Conservation (phyloP, 192 early-diverging fungal genomes). For the Chytriomyces sp. region DNA sequence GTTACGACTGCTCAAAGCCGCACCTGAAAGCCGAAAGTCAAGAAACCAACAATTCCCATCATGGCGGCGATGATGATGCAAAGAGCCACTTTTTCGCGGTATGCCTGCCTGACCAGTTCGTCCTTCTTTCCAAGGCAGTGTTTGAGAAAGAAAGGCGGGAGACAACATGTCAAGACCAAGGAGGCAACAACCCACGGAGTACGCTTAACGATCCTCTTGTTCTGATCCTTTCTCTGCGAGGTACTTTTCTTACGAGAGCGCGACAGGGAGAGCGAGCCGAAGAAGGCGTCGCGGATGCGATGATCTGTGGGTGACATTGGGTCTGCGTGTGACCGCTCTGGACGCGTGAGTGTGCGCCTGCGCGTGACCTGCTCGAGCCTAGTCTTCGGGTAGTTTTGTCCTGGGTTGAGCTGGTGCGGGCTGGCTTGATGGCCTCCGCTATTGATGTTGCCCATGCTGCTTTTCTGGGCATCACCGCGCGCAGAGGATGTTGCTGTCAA, state of each 20-base stretch:
- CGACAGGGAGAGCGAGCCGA: slow-evolving; percentile 6
- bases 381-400: too few species aligned
- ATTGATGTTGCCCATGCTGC: too few species aligned
- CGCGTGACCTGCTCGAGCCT: too few species aligned
- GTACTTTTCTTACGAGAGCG: neutral
- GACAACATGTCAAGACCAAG: slow-evolving; percentile 31
- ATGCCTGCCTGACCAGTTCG: slow-evolving; percentile 44
- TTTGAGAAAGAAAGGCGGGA: slow-evolving; percentile 15
- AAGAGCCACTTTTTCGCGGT: slow-evolving; percentile 52
- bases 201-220: neutral
- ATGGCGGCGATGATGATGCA: slow-evolving; percentile 47
- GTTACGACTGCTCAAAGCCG: neutral
- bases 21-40: slow-evolving; percentile 48
- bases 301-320: too few species aligned
- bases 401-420: too few species aligned
- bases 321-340: slow-evolving; percentile 4
- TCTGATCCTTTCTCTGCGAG: neutral
- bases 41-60: slow-evolving; percentile 44
- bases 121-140: slow-evolving; percentile 33
- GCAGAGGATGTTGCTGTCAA: too few species aligned
- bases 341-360: slow-evolving; percentile 11
- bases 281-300: slow-evolving; percentile 1
- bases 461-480: too few species aligned
- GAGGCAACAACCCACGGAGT: slow-evolving; percentile 27
- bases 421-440: too few species aligned